Conservation (phyloP, 2,329 filamentous ascomycete species). For the Elsinoe batatas region DNA sequence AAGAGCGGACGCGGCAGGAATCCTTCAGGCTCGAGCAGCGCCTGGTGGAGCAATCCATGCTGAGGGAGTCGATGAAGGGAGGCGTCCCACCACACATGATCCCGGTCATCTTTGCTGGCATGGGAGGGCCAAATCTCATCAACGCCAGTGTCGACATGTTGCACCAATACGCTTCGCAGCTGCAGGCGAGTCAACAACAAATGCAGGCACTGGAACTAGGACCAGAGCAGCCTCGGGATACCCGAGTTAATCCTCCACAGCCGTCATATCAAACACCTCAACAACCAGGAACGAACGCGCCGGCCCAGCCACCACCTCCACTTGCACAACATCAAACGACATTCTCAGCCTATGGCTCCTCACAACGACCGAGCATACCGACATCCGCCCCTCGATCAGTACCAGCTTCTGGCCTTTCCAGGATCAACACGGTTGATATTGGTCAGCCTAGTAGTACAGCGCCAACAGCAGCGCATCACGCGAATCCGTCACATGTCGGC, state of each 20-base stretch:
- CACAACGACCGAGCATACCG: slow-evolving; percentile 23
- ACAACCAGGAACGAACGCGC: slow-evolving; percentile 18
- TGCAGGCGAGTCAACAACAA: slow-evolving; percentile 35
- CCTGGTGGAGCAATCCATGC: slow-evolving; percentile 43
- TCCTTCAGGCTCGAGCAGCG: slow-evolving; percentile 40
- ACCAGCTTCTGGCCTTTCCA: slow-evolving; percentile 38
- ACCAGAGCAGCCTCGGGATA: slow-evolving; percentile 34
- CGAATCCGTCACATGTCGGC: slow-evolving; percentile 39
- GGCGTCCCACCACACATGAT: slow-evolving; percentile 43
- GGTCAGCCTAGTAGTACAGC: slow-evolving; percentile 17
- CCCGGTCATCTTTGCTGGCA: slow-evolving; percentile 45
- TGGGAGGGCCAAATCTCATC: slow-evolving; percentile 39
- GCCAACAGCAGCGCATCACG: slow-evolving; percentile 30
- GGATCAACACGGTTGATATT: slow-evolving; percentile 44
- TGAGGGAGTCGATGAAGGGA: slow-evolving; percentile 42
- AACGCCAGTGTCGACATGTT: slow-evolving; percentile 41
- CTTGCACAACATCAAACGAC: slow-evolving; percentile 27
- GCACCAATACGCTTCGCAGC: slow-evolving; percentile 39
- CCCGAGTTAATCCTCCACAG: slow-evolving; percentile 31
- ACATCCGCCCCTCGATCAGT: slow-evolving; percentile 36
- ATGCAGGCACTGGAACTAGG: slow-evolving; percentile 28
- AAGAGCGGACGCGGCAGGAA: slow-evolving; percentile 45
- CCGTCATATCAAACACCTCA: slow-evolving; percentile 19
- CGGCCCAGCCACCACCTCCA: slow-evolving; percentile 24
- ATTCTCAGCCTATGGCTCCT: slow-evolving; percentile 31